phyloP scores from a whole-genome alignment of 805 yeast species.

The Saccharomyces eubayanus region DNA sequence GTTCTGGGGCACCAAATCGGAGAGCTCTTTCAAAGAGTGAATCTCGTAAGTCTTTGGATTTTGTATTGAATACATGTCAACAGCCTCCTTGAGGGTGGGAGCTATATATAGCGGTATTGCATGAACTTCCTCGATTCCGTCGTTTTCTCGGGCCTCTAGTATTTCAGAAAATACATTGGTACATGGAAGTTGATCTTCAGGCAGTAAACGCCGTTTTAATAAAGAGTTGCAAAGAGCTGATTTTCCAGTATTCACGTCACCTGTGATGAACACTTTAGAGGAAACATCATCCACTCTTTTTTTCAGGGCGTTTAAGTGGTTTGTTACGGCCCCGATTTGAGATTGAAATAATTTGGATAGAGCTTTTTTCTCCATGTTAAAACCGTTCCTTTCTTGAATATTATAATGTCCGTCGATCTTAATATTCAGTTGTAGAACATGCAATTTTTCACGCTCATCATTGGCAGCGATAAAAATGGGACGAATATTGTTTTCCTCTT shows the following conservation, averaged over 20 bases:
- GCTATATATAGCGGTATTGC: slow-evolving; percentile 58
- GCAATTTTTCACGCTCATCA: slow-evolving; percentile 22
- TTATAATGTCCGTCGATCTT: slow-evolving; percentile 21
- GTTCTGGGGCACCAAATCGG: slow-evolving; percentile 62
- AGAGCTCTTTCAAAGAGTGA: slow-evolving; percentile 47
- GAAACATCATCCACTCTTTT: slow-evolving; percentile 85
- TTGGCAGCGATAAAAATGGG: slow-evolving; percentile 57
- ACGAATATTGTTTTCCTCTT: slow-evolving; percentile 47
- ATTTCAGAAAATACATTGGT: slow-evolving; percentile 95
- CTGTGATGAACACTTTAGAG: slow-evolving; percentile 91
- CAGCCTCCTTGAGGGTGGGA: slow-evolving; percentile 20
- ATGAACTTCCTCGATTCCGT: slow-evolving; percentile 81
- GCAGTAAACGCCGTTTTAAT: slow-evolving; percentile 65
- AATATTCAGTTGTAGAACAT: slow-evolving; percentile 21
- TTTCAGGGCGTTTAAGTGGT: slow-evolving; percentile 61
- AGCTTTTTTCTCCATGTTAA: slow-evolving; percentile 57
- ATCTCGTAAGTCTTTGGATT: slow-evolving; percentile 62
- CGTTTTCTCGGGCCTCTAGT: slow-evolving; percentile 69
- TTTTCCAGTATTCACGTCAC: slow-evolving; percentile 94
- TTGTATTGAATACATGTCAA: slow-evolving; percentile 28
- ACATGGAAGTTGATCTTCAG: slow-evolving; percentile 97
- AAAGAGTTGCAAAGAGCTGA: slow-evolving; percentile 92
- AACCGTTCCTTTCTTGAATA: slow-evolving; percentile 28
- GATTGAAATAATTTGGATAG: slow-evolving; percentile 61
- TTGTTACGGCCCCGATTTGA: slow-evolving; percentile 54